A percentile compares a stretch with the other conserved stretches of the same genome.
Conservation (phyloP, 2,329 filamentous ascomycete species). For the Aspergillus fumigatiaffinis region DNA sequence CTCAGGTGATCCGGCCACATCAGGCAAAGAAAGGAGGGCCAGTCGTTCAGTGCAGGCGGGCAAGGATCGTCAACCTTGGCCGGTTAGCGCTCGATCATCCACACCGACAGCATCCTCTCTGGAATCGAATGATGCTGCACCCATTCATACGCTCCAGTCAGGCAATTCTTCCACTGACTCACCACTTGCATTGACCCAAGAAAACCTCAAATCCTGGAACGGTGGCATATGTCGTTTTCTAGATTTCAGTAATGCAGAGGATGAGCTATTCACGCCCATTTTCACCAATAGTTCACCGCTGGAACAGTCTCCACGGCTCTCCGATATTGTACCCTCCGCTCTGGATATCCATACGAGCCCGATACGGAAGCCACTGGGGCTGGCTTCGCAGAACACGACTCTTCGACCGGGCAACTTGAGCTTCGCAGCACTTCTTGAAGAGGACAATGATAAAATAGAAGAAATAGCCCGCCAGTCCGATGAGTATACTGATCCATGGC, state of each 20-base stretch:
- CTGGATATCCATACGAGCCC: constrained; percentile 4
- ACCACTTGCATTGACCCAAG: constrained; percentile 1
- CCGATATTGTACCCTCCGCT: constrained; percentile 10
- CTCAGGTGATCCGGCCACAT: not conserved
- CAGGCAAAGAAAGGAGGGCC: not conserved
- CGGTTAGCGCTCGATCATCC: not conserved
- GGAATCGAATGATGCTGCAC: not conserved
- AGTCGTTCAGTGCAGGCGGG: not conserved
- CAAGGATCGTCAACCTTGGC: not conserved
- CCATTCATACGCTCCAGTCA: not conserved
- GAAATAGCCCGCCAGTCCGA: constrained; percentile 48
- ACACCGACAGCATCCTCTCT: not conserved
- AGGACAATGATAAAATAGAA: constrained; percentile 49
- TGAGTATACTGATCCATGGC: constrained; percentile 29
- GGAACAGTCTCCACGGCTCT: constrained; percentile 15
- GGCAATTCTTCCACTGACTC: not conserved
- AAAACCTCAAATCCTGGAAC: constrained; percentile 5
- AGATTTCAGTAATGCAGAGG: constrained; percentile 8
- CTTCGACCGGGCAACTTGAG: constrained; percentile 18
- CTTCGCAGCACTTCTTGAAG: constrained; percentile 32
- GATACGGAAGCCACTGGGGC: constrained; percentile 3
- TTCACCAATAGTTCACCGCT: constrained; percentile 8
- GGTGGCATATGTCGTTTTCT: constrained; percentile 4
- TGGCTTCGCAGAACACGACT: constrained; percentile 5
- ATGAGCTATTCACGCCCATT: constrained; percentile 8